phyloP scores from a whole-genome alignment of 2,329 filamentous ascomycete genomes.

The Mycosphaerella sp. region DNA sequence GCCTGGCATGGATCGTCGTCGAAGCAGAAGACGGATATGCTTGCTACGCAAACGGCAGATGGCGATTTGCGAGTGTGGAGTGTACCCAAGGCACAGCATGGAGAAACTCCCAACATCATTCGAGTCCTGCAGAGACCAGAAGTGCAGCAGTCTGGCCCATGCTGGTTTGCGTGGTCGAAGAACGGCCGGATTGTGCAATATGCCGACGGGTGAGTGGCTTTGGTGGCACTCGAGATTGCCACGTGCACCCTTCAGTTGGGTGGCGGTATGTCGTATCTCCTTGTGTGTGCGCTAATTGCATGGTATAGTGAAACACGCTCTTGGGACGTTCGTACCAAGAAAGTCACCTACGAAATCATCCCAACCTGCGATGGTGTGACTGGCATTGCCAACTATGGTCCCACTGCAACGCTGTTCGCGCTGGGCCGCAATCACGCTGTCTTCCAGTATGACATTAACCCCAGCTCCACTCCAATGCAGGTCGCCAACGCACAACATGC shows the following conservation, averaged over 20 bases:
- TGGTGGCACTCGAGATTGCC: not conserved
- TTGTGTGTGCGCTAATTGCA: not conserved
- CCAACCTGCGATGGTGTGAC: conserved; percentile 75
- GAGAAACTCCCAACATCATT: conserved; percentile 74
- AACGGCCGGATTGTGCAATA: conserved; percentile 93
- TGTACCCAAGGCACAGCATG: conserved; percentile 71
- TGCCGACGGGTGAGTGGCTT: conserved; percentile 68
- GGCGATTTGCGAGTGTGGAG: conserved; percentile 96
- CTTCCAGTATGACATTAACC: conserved; percentile 92
- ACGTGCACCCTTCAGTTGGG: not conserved
- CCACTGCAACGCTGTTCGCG: conserved; percentile 87
- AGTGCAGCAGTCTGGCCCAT: conserved; percentile 64
- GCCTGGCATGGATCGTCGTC: conserved; percentile 96
- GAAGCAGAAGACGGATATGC: conserved; percentile 95
- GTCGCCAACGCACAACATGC: conserved; percentile 84
- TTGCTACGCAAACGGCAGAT: conserved; percentile 85
- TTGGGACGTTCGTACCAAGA: conserved; percentile 98
- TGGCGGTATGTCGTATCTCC: not conserved
- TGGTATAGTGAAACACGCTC: conserved; percentile 67
- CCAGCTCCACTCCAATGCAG: conserved; percentile 58
- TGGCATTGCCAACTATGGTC: conserved; percentile 81
- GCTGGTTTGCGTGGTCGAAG: conserved; percentile 98
- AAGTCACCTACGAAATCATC: conserved; percentile 83
- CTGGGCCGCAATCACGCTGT: conserved; percentile 80
- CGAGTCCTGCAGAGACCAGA: conserved; percentile 77